Conservation (phyloP, 768 basidiomycete species). For the Pholiota molesta region DNA sequence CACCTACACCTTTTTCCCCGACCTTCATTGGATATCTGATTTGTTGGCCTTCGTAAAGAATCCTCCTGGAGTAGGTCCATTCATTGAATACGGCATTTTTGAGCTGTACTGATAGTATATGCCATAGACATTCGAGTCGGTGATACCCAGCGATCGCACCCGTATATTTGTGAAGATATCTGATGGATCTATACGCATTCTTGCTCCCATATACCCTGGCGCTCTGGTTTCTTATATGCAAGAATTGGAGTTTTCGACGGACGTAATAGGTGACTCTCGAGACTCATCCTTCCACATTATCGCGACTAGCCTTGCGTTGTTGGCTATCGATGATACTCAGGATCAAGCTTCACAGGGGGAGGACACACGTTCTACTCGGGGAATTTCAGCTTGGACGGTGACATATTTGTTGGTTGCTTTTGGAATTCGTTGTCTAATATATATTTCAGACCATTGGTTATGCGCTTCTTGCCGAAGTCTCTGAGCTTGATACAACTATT, state of each 20-base stretch:
- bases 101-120: constrained; percentile 1
- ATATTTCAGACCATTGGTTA: constrained; percentile 61
- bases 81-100: neutral
- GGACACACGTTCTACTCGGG: constrained; percentile 23
- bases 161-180: constrained; percentile 62
- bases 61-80: constrained; percentile 80
- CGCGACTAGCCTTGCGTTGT: constrained; percentile 50
- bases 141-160: constrained; percentile 89
- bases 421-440: neutral
- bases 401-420: constrained; percentile 12
- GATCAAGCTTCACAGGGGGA: constrained; percentile 27
- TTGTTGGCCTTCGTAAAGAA: constrained; percentile 70
- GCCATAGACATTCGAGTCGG: constrained; percentile 82
- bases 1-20: constrained; percentile 62
- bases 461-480: constrained; percentile 65
- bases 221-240: constrained; percentile 69
- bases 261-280: constrained; percentile 67
- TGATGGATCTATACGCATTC: constrained; percentile 67
- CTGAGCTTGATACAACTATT: constrained; percentile 49
- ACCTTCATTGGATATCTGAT: constrained; percentile 65
- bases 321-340: constrained; percentile 40
- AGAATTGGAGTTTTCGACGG: constrained; percentile 69
- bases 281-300: constrained; percentile 54
- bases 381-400: constrained; percentile 71
- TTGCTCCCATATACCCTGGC: constrained; percentile 62